Percentiles rank a stretch among this genome's conserved stretches.
These are phyloP conservation scores for Bretschneidera sinensis DNA, from an alignment of 345 rosid species.

Conservation along the genomic window DNA sequence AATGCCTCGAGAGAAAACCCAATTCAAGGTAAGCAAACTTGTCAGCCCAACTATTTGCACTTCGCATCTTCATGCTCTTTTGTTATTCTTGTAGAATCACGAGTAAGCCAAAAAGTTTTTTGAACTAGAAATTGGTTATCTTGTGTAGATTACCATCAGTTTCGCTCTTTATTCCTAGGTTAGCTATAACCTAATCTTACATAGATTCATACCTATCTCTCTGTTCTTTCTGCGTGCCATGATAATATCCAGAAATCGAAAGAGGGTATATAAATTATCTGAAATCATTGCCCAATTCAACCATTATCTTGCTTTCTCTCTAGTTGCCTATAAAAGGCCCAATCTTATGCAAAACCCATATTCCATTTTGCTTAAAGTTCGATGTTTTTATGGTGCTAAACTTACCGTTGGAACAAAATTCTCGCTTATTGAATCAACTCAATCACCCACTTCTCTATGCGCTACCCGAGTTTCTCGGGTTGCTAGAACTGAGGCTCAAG, in stretches of 20 bases:
- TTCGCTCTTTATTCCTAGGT: neutral
- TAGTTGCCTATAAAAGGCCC: constrained; percentile 24
- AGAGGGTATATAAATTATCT: constrained; percentile 19
- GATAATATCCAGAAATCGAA: constrained; percentile 29
- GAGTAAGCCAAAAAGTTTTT: neutral
- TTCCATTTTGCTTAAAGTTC: constrained; percentile 22
- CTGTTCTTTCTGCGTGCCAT: constrained; percentile 21
- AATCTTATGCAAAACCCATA: constrained; percentile 22
- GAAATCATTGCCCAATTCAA: constrained; percentile 35
- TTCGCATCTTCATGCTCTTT: neutral
- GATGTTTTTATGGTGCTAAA: constrained; percentile 27
- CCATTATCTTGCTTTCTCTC: constrained; percentile 21
- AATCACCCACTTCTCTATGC: constrained; percentile 18
- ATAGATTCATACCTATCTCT: too few relatives aligned
- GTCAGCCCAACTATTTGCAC: neutral
- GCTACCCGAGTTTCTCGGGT: constrained; percentile 33
- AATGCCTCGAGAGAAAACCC: neutral
- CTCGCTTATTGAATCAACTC: constrained; percentile 22
- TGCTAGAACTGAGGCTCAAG: constrained; percentile 48
- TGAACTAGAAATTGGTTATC: neutral
- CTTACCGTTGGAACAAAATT: constrained; percentile 19
- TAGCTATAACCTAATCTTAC: neutral
- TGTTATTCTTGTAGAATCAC: neutral
- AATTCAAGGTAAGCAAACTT: neutral
- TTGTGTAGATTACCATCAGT: neutral